Evolutionary conservation across 2,329 filamentous ascomycete genomes (phyloP).

Genomic region (Chrysosporium keratinophilum): DNA sequence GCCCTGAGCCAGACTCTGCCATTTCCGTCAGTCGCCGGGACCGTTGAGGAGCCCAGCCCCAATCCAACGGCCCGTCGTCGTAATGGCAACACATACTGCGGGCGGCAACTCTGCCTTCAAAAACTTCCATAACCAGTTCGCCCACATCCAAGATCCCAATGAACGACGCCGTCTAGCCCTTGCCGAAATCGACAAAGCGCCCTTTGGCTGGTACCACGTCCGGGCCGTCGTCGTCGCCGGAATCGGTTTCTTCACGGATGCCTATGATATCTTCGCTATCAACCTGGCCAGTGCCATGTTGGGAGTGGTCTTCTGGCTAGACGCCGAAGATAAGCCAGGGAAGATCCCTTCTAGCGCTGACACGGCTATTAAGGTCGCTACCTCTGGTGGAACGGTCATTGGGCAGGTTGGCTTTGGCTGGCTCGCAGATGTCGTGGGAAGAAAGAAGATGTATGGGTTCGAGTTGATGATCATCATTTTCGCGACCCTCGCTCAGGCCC

Average conservation of each 20-base stretch:
- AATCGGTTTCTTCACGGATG: conserved; percentile 12
- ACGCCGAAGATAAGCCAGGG: conserved; percentile 36
- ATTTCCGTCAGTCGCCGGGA: not conserved
- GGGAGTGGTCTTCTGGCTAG: conserved; percentile 65
- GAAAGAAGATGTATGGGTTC: conserved; percentile 75
- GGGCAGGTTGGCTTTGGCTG: conserved; percentile 73
- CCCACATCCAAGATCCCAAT: conserved; percentile 55
- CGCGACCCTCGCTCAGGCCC: conserved; percentile 60
- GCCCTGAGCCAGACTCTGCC: not conserved
- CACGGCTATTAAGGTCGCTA: conserved; percentile 76
- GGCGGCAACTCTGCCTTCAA: conserved; percentile 63
- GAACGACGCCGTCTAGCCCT: conserved; percentile 68
- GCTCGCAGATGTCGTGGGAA: conserved; percentile 65
- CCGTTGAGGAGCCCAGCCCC: no score
- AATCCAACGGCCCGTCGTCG: not conserved
- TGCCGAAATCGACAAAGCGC: conserved; percentile 45
- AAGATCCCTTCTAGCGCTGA: conserved; percentile 58
- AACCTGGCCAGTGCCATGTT: conserved; percentile 64
- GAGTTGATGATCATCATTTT: conserved; percentile 74
- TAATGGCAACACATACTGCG: conserved; percentile 34
- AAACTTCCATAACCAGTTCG: conserved; percentile 68
- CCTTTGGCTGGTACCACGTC: conserved; percentile 20
- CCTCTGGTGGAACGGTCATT: conserved; percentile 70
- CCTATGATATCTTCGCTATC: conserved; percentile 69
- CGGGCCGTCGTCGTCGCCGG: conserved; percentile 13